Conservation (phyloP, 2,329 filamentous ascomycete species). For the Coleophoma eucalyptorum region DNA sequence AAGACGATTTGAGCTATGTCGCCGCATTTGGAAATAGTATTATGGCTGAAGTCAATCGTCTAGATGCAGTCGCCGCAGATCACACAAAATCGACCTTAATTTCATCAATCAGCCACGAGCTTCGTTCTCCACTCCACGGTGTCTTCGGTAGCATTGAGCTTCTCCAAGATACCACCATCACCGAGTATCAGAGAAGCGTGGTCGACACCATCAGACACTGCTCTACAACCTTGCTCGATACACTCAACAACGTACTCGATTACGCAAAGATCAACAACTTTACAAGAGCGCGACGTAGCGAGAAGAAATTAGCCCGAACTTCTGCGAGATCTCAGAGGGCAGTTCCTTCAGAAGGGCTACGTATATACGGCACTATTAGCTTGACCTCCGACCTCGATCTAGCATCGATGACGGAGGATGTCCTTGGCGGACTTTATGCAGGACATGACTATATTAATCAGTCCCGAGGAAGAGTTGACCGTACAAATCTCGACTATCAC, state of each 20-base stretch:
- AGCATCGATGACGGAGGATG: neutral
- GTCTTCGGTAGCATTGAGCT: conserved; percentile 51
- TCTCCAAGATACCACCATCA: conserved; percentile 45
- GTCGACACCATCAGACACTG: conserved; percentile 46
- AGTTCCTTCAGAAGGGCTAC: neutral
- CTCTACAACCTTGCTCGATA: conserved; percentile 47
- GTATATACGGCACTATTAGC: neutral
- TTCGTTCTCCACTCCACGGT: conserved; percentile 58
- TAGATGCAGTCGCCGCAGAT: conserved; percentile 34
- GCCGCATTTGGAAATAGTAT: conserved; percentile 48
- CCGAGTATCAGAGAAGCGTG: conserved; percentile 41
- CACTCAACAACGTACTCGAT: conserved; percentile 47
- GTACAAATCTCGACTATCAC: neutral
- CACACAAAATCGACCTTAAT: conserved; percentile 47
- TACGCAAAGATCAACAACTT: conserved; percentile 25
- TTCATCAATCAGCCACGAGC: conserved; percentile 56
- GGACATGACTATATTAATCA: neutral
- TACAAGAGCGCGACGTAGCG: neutral
- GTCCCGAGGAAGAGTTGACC: no score
- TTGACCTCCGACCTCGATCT: neutral
- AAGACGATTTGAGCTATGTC: conserved; percentile 47
- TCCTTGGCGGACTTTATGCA: neutral
- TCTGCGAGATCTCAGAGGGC: neutral
- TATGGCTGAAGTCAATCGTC: conserved; percentile 50
- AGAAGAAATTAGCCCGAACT: neutral